Percentiles rank a stretch among this genome's conserved stretches.
These are phyloP conservation scores for Acer negundo DNA, from an alignment of 345 rosid genomes.

Conservation along the genomic window DNA sequence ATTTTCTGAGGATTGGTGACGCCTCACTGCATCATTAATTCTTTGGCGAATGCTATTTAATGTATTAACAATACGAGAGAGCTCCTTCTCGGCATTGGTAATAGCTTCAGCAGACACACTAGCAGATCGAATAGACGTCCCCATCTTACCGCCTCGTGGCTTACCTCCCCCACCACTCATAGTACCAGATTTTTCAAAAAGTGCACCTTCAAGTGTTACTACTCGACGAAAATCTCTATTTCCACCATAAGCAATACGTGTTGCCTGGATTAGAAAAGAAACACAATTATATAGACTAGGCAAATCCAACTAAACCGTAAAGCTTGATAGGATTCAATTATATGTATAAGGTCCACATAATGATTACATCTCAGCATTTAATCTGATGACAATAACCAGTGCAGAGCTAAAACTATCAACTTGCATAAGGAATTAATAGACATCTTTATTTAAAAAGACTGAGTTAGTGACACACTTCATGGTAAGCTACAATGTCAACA, in stretches of 20 bases:
- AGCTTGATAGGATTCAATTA: not conserved
- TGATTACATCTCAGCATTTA: not conserved
- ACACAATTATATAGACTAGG: slow-evolving; percentile 1
- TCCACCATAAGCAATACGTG: slow-evolving; percentile 85
- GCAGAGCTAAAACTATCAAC: no score
- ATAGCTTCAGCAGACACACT: slow-evolving; percentile 78
- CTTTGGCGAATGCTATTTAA: slow-evolving; percentile 56
- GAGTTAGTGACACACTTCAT: no score
- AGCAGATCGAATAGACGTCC: slow-evolving; percentile 78
- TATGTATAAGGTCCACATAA: not conserved
- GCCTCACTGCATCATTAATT: slow-evolving; percentile 65
- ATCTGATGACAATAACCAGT: no score
- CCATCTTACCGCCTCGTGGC: slow-evolving; percentile 98
- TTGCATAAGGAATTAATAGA: no score
- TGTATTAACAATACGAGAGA: slow-evolving; percentile 51
- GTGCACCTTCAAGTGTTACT: slow-evolving; percentile 93
- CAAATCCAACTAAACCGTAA: not conserved
- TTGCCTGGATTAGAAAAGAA: slow-evolving; percentile 55
- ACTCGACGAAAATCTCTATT: slow-evolving; percentile 83
- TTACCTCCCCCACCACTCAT: slow-evolving; percentile 98
- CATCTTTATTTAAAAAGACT: no score
- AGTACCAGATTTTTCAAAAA: slow-evolving; percentile 95
- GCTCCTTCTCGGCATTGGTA: slow-evolving; percentile 72
- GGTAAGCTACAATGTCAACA: no score
- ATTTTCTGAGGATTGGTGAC: slow-evolving; percentile 67